Conservation (phyloP, 2,329 filamentous ascomycete species). For the Xylariaceae sp. region DNA sequence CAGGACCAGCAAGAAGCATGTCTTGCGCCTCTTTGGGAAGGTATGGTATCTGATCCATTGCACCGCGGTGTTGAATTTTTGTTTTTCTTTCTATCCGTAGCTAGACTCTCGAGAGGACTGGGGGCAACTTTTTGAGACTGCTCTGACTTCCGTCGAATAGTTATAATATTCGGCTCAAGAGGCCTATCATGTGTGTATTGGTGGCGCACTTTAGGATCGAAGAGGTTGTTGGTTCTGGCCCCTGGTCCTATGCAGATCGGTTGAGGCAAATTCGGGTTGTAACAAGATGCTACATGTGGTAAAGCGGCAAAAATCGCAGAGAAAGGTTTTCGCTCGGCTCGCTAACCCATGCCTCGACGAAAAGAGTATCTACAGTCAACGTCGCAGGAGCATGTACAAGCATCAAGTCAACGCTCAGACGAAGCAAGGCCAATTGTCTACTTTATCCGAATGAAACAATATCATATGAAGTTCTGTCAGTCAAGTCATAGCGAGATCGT, state of each 20-base stretch:
- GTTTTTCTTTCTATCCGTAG: background rate
- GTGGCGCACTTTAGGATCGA: background rate
- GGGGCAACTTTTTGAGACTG: no score
- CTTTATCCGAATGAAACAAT: constrained; percentile 7
- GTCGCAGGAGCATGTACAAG: background rate
- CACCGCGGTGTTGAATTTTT: background rate
- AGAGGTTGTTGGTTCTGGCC: background rate
- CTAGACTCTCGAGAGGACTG: no score
- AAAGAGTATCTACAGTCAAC: no score
- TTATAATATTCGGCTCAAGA: constrained; percentile 7
- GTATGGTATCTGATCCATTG: constrained; percentile 26
- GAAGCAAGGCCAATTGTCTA: background rate
- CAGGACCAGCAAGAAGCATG: constrained; percentile 19
- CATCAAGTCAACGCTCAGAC: background rate
- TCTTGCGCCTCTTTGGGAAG: constrained; percentile 25
- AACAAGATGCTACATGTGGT: constrained; percentile 1
- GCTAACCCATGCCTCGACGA: background rate
- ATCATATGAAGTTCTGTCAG: background rate
- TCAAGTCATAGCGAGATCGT: background rate
- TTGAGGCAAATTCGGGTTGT: background rate
- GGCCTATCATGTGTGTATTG: background rate
- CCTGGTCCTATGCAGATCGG: background rate
- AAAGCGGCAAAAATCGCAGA: background rate
- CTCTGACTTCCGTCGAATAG: background rate
- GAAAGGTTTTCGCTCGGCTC: background rate